Conservation (phyloP, 176 grass and related monocot species). For the Triticum aestivum region IWGSC_CS_RefSeq_v2.1 NC_057807.1:343902464-343902963, state of each 20-base stretch:
- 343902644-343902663: constrained; percentile 62
- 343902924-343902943: not conserved
- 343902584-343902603: constrained; percentile 61
- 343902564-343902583: constrained; percentile 66
- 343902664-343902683: constrained; percentile 64
- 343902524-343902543: constrained; percentile 54
- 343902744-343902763: constrained; percentile 54
- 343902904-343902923: not conserved
- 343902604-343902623: constrained; percentile 72
- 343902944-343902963: not conserved
- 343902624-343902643: constrained; percentile 54
- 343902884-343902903: not conserved
- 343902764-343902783: constrained; percentile 66
- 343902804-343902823: constrained; percentile 68
- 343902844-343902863: constrained; percentile 53
- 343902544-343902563: constrained; percentile 59
- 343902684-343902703: constrained; percentile 64
- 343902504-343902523: not conserved
- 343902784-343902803: constrained; percentile 56
- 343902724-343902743: constrained; percentile 73
- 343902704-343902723: constrained; percentile 49
- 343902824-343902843: constrained; percentile 50
- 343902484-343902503: not conserved
- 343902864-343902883: constrained; percentile 39
- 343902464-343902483: not conserved